A percentile compares a stretch with the other conserved stretches of the same genome.
phyloP scores from a whole-genome alignment of 108 stramenopile genomes.

The Poteriospumella lacustris region DNA sequence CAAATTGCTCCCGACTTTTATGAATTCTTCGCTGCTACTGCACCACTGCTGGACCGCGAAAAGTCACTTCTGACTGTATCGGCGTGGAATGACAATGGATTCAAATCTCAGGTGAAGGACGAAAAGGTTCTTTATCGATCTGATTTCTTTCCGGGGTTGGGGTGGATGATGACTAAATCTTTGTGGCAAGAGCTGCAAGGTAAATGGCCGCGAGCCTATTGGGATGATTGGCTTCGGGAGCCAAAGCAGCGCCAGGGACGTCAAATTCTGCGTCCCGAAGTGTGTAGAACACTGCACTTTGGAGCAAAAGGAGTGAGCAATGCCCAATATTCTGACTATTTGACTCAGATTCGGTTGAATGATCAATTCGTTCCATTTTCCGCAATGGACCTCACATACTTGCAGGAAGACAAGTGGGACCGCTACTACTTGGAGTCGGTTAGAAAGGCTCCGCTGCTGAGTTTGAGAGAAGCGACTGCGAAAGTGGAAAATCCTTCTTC shows the following conservation, averaged over 20 bases:
- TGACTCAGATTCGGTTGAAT: background rate
- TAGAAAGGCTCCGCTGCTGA: constrained; percentile 1
- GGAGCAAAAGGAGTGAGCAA: constrained; percentile 62
- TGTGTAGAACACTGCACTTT: constrained; percentile 78
- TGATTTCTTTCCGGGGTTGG: constrained; percentile 90
- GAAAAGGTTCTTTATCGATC: constrained; percentile 54
- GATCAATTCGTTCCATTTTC: constrained; percentile 11
- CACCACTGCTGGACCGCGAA: constrained; percentile 62
- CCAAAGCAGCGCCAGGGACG: constrained; percentile 65
- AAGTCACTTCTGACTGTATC: constrained; percentile 70
- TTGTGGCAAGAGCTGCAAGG: constrained; percentile 68
- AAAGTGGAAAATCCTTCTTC: too few species aligned
- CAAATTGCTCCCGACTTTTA: constrained; percentile 84
- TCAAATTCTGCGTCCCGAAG: constrained; percentile 69
- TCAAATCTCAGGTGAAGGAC: constrained; percentile 52
- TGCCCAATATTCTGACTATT: constrained; percentile 48
- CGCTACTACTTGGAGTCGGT: constrained; percentile 14
- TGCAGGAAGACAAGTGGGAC: constrained; percentile 41
- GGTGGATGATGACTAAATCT: constrained; percentile 81
- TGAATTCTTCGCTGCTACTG: constrained; percentile 68
- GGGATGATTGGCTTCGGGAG: constrained; percentile 96
- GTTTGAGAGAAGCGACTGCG: too few species aligned
- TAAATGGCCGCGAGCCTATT: constrained; percentile 67
- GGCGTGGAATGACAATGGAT: constrained; percentile 90
- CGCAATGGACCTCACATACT: constrained; percentile 13